These are phyloP conservation scores for Phycomyces blakesleeanus DNA, from an alignment of 192 early-diverging fungal genomes.

Conservation along the genomic window DNA sequence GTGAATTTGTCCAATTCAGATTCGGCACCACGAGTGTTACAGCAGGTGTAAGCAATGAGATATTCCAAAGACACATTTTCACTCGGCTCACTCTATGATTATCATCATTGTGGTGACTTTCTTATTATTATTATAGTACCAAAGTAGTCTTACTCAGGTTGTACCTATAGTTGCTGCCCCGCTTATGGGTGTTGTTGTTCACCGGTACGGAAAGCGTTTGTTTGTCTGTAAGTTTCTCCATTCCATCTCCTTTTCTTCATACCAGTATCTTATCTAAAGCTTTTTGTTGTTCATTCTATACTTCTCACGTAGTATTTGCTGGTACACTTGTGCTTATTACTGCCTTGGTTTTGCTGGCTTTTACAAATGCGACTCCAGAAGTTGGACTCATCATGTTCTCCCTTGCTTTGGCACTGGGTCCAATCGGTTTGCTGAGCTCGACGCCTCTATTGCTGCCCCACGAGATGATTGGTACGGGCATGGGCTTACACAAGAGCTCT, in stretches of 20 bases:
- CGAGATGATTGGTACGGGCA: conserved; percentile 47
- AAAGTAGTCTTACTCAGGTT: conserved; percentile 49
- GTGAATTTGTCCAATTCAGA: conserved; percentile 29
- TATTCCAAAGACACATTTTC: not conserved
- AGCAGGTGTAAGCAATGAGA: conserved; percentile 20
- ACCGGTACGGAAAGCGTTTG: conserved; percentile 52
- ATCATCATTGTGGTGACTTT: no score
- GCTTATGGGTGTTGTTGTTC: conserved; percentile 46
- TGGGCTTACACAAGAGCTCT: conserved; percentile 59
- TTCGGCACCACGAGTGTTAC: conserved; percentile 21
- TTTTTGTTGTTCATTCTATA: no score
- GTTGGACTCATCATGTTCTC: conserved; percentile 57
- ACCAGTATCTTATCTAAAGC: no score
- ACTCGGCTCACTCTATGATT: no score
- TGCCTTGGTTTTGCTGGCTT: conserved; percentile 43
- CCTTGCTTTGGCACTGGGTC: conserved; percentile 52
- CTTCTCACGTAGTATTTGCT: conserved; percentile 15
- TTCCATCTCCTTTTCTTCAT: not conserved
- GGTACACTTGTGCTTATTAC: conserved; percentile 17
- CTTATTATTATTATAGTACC: no score
- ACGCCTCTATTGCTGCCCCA: conserved; percentile 49
- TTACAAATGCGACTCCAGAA: conserved; percentile 46
- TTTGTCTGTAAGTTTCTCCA: conserved; percentile 32
- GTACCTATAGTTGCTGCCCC: conserved; percentile 55
- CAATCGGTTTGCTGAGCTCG: conserved; percentile 51